Evolutionary conservation across 164 flowering plant genomes (phyloP).

Genomic region (Kalanchoe fedtschenkoi): DNA sequence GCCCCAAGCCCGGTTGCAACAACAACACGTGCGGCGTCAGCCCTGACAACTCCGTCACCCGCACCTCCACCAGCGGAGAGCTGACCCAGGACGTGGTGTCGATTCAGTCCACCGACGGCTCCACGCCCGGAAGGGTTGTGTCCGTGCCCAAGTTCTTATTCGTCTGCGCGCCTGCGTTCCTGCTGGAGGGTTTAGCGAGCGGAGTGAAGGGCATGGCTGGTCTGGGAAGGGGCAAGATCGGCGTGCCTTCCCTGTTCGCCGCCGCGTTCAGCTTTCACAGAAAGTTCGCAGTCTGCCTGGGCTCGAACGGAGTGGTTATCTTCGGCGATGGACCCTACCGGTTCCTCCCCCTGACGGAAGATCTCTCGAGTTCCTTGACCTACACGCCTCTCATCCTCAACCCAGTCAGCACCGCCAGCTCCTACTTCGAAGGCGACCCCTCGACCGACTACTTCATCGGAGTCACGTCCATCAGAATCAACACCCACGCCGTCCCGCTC

Average conservation of each 20-base stretch:
- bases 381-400: conserved; percentile 14
- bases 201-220: conserved; percentile 24
- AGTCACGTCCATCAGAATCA: conserved; percentile 28
- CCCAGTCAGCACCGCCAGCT: not conserved
- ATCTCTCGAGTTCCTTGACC: not conserved
- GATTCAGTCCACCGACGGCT: conserved; percentile 12
- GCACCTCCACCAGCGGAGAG: conserved; percentile 10
- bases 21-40: conserved; percentile 20
- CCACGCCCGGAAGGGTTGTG: conserved; percentile 10
- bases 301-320: conserved; percentile 16
- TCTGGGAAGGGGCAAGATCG: conserved; percentile 16
- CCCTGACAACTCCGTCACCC: conserved; percentile 18
- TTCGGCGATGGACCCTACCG: conserved; percentile 13
- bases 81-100: conserved; percentile 21
- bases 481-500: conserved; percentile 14
- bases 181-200: conserved; percentile 14
- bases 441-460: conserved; percentile 26
- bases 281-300: conserved; percentile 12
- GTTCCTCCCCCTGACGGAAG: conserved; percentile 1
- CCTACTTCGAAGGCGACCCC: not conserved
- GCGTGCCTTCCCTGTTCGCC: conserved; percentile 22
- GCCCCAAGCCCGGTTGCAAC: not conserved
- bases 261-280: conserved; percentile 16
- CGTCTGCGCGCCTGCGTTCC: conserved; percentile 19
- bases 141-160: conserved; percentile 19